A percentile compares a stretch with the other conserved stretches of the same genome.
These are phyloP conservation scores for Pueraria montana DNA, from an alignment of 306 rosid genomes.

Conservation along the genomic window DNA sequence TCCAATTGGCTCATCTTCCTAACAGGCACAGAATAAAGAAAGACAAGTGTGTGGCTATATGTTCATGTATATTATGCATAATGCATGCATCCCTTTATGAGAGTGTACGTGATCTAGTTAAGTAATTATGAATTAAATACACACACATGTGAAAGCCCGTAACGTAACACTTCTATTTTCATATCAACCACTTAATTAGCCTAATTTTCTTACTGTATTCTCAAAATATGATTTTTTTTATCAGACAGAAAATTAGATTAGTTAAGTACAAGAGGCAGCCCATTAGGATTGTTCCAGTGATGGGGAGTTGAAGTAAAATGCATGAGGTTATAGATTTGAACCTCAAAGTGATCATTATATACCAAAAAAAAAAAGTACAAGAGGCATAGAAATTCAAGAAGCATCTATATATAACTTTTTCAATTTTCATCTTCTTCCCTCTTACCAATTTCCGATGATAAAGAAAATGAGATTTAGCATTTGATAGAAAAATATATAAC, in stretches of 20 bases:
- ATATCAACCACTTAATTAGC: not conserved
- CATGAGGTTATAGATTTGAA: too few relatives aligned
- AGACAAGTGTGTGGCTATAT: not conserved
- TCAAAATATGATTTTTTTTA: not conserved
- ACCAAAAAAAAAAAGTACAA: too few relatives aligned
- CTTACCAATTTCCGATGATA: not conserved
- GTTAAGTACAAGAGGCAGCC: too few relatives aligned
- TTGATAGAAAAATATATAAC: not conserved
- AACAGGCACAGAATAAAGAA: conserved; percentile 1
- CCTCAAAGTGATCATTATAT: too few relatives aligned
- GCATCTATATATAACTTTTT: not conserved
- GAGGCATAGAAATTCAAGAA: not conserved
- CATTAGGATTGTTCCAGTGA: too few relatives aligned
- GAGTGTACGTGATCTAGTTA: not conserved
- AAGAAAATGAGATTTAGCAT: not conserved
- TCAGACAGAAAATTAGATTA: too few relatives aligned
- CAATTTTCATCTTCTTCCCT: not conserved
- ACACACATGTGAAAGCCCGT: not conserved
- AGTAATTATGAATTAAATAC: not conserved
- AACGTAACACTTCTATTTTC: not conserved
- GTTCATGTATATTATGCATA: not conserved
- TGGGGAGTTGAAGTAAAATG: too few relatives aligned
- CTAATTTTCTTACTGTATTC: not conserved
- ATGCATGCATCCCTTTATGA: conserved; percentile 15
- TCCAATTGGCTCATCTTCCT: not conserved